A percentile compares a stretch with the other conserved stretches of the same genome.
phyloP scores from a whole-genome alignment of 78 protist genomes.

The Anaeramoeba flamelloides region DNA sequence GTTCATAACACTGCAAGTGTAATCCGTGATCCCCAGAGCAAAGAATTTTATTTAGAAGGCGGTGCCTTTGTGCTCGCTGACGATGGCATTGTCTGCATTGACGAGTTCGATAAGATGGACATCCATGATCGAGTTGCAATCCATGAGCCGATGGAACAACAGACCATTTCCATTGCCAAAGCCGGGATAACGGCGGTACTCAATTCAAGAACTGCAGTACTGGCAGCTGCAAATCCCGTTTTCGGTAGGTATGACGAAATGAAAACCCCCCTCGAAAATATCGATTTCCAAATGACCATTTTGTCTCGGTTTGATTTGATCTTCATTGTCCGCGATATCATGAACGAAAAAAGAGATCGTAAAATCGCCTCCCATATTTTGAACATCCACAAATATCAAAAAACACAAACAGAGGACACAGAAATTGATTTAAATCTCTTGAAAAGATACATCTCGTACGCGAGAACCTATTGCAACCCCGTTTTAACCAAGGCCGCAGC shows the following conservation, averaged over 20 bases:
- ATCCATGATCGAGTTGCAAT: slow-evolving; percentile 73
- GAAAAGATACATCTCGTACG: slow-evolving; percentile 53
- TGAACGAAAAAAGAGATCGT: slow-evolving; percentile 45
- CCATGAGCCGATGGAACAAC: slow-evolving; percentile 99
- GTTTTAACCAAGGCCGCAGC: slow-evolving; percentile 56
- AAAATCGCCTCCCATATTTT: slow-evolving; percentile 10
- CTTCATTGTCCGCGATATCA: slow-evolving; percentile 76
- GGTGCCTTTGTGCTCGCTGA: slow-evolving; percentile 99
- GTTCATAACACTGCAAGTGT: not conserved
- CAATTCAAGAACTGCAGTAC: slow-evolving; percentile 89
- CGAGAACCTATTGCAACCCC: slow-evolving; percentile 38
- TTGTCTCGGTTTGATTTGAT: slow-evolving; percentile 97
- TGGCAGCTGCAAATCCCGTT: slow-evolving; percentile 98
- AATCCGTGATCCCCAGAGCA: not conserved
- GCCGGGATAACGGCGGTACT: slow-evolving; percentile 98
- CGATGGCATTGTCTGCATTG: slow-evolving; percentile 89
- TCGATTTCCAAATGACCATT: slow-evolving; percentile 79
- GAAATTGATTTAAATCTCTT: not conserved
- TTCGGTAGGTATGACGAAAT: slow-evolving; percentile 83
- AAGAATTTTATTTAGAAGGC: slow-evolving; percentile 92
- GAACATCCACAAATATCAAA: not conserved
- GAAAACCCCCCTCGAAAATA: slow-evolving; percentile 41
- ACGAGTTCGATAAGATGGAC: slow-evolving; percentile 94
- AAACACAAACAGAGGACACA: slow-evolving; percentile 8
- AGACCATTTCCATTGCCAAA: slow-evolving; percentile 96